Base-by-base conservation (phyloP, 352 stramenopile species). In the Halophytophthora batemanensis region DNA sequence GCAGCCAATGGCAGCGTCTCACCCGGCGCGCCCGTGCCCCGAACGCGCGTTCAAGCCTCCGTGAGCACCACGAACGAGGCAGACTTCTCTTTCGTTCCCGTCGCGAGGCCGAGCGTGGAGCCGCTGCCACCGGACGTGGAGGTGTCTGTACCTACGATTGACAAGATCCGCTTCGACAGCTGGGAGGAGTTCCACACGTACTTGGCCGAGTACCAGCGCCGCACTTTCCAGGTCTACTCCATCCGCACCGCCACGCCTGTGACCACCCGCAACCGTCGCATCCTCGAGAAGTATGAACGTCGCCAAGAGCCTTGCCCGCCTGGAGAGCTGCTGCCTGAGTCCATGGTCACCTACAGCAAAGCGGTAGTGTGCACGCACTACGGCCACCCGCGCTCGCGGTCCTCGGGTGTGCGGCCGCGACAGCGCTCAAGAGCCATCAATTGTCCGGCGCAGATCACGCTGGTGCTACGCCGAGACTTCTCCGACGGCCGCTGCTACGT, bases 181-280 rank as follows among this genome's bases (percentile, higher is more conserved):
- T 71, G 63, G 63, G 18, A 48, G 25, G 63, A 67, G 19, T 71
- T 71, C 58, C 52, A 68, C 33, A 31, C 57, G 21, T 68, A 61
- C 19, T 29, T 71, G 31, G 28, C 45, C 22, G 53, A 59, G 35
- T 71, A 71, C 42, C 63, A 71, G 31, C 50, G 48, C 14, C 53
- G 53, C 49, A 71, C 63, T 23, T 59, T 54, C 53, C 63, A 71
- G 54, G 56, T 69, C 13, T 68, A 68, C 14, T 64, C 59, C 0
- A 38, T 63, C 6, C 53, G 59, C 21, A 68, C 59, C 7, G 54
- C 37, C 15, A 68, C 59, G 14, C 54, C 59, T 8, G 49, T 64
- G 23, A 39, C 29, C 19, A 60, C 59, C 1, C 29, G 59, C 8
- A 68, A 68, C 48, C 64, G 56, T 10, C 39, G 59, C 10, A 68